These are phyloP conservation scores for Talaromyces sp. DNA, from an alignment of 2,329 filamentous ascomycete species.

Conservation along the genomic window DNA sequence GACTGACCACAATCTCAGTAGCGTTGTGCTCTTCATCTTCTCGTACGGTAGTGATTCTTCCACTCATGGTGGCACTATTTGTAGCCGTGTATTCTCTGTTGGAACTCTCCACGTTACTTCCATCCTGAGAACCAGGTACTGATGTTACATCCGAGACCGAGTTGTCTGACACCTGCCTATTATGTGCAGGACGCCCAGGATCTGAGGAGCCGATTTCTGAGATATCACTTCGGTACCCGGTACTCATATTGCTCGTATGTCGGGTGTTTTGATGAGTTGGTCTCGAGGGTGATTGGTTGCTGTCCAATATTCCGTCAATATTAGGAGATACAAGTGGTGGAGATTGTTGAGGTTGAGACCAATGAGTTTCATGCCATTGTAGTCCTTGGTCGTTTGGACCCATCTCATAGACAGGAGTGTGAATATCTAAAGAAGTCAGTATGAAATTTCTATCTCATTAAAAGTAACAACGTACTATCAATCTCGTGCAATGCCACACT, in stretches of 20 bases:
- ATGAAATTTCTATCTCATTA: not conserved
- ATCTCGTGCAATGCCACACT: constrained; percentile 15
- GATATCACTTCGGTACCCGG: constrained; percentile 14
- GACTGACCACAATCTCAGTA: not conserved
- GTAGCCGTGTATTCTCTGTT: constrained; percentile 2
- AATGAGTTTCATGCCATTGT: constrained; percentile 7
- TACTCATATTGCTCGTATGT: constrained; percentile 7
- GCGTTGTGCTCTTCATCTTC: constrained; percentile 12
- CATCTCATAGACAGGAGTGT: constrained; percentile 10
- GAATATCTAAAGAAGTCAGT: not conserved
- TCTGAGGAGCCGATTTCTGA: constrained; percentile 14
- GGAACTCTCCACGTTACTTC: not conserved
- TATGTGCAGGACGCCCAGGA: not conserved
- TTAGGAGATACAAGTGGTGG: constrained; percentile 13
- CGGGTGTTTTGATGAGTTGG: not conserved
- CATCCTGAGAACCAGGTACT: not conserved
- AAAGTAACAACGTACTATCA: constrained; percentile 3
- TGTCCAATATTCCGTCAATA: constrained; percentile 12
- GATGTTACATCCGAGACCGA: constrained; percentile 12
- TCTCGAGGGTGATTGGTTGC: not conserved
- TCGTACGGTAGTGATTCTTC: constrained; percentile 10
- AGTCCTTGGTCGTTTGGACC: not conserved
- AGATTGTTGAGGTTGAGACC: constrained; percentile 12
- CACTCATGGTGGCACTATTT: not conserved
- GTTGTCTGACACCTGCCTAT: constrained; percentile 8